Evolutionary conservation across 352 stramenopile genomes (phyloP), one percentile per base, ranked within the genome.

Genomic region (Pythium folliculosum): DNA sequence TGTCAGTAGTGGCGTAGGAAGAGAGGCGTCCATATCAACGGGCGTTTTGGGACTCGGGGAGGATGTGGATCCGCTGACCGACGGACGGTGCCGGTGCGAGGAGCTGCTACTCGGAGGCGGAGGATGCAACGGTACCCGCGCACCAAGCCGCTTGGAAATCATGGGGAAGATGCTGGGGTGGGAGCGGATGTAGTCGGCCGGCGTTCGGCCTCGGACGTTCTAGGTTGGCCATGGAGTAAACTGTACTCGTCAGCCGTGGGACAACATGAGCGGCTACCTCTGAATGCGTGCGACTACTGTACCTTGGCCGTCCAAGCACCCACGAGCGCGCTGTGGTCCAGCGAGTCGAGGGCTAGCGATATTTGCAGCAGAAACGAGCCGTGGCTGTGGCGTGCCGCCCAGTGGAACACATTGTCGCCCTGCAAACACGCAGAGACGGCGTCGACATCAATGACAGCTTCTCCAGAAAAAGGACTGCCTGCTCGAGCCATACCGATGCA

Each of bases 341-440:
- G 27, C 1, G 65, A 40, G 25, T 84, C 74, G n/a, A 84, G 56
- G 23, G 76, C 67, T 8, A 86, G 60, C 3, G 80, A 77, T 55
- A 90, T 77, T 17, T 66, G 59, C 16, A 91, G 40, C 0, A 90
- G 72, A n/a, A 90, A 65, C 7, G 69, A 73, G 7, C 82, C 80
- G 40, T 85, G 83, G 1, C 69, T 67, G 32, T 84, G 75, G 19
- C 85, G 73, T 0, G 73, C 85, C 13, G 80, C 83, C 81, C 81
- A 92, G 58, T 94, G 85, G 14, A 94, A 85, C 10, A 80, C 71
- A 8, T 85, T 91, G 67, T 94, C 85, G 1, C 85, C 85, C 81
- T 87, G 37, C 4, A 27, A 16, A 13, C 37, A 17, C 27, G 37
- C 17, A 44, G 38, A 44, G 2, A 6, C 38, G 2, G 38, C 9